These are phyloP conservation scores for Pseudogymnoascus sp. DNA, from an alignment of 2,329 filamentous ascomycete species.

Conservation along the genomic window DNA sequence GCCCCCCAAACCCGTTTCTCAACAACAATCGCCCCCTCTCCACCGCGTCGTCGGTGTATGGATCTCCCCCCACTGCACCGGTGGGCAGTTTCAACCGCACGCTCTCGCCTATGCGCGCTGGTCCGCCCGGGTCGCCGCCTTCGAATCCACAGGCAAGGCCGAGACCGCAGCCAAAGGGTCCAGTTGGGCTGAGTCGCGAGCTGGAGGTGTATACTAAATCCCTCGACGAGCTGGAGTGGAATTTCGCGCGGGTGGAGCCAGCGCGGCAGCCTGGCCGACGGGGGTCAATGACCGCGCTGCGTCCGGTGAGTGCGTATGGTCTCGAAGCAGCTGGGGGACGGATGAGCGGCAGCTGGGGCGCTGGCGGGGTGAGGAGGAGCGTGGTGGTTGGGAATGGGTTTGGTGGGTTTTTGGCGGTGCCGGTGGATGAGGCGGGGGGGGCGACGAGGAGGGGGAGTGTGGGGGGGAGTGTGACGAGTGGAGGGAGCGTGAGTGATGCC, in stretches of 20 bases:
- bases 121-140: slow-evolving; percentile 12
- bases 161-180: slow-evolving; percentile 5
- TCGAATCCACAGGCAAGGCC: neutral
- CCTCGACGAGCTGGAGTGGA: slow-evolving; percentile 60
- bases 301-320: slow-evolving; percentile 38
- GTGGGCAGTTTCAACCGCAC: neutral
- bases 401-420: slow-evolving; percentile 58
- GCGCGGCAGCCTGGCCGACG: slow-evolving; percentile 30
- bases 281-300: slow-evolving; percentile 29
- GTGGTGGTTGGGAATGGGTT: slow-evolving; percentile 61
- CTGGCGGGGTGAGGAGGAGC: slow-evolving; percentile 48
- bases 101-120: slow-evolving; percentile 9
- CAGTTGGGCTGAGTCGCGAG: slow-evolving; percentile 42
- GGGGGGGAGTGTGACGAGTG: slow-evolving; percentile 18
- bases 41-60: slow-evolving; percentile 11
- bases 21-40: slow-evolving; percentile 16
- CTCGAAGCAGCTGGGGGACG: slow-evolving; percentile 36
- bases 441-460: slow-evolving; percentile 21
- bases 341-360: slow-evolving; percentile 33
- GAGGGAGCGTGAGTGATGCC: neutral
- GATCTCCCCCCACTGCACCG: neutral
- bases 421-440: slow-evolving; percentile 37
- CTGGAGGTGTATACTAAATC: slow-evolving; percentile 59
- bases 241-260: slow-evolving; percentile 53
- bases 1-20: slow-evolving; percentile 17